Base-by-base conservation (phyloP, 768 basidiomycete genomes). In the Russula emetica region DNA sequence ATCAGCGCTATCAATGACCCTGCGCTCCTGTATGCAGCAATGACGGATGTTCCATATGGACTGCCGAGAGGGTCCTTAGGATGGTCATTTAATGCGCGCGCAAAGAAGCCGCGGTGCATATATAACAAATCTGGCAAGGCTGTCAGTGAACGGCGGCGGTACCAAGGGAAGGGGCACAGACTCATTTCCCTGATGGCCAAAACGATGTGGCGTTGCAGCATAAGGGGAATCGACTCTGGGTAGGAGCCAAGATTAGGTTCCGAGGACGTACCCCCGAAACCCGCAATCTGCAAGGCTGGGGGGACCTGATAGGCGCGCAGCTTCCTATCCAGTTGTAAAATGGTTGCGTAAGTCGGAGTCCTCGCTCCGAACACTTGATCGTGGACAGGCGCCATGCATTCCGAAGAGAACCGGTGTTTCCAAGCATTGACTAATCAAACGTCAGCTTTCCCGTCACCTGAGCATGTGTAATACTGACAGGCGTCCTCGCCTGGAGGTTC, bases 61-160 rank as follows among this genome's bases (percentile, higher is more conserved):
- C 85, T 85, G 7, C 84, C 83, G 75, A 88, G 83, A 8, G 86
- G 85, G 70, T 89, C 86, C 18, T 72, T 74, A 0, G 85, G 82
- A 61, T 74, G 80, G 61, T 87, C 86, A 66, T 84, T 84, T 61
- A 89, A 70, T 0, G 86, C 86, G 55, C 83, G 83, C 0, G 85
- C 86, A 71, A 89, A 89, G 76, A 85, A 89, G 8, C 85, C 85
- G 47, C 87, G 80, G 72, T 89, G 87, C 79, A 89, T 84, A 69
- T 88, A 88, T 67, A 88, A 84, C 36, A 50, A 57, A 16, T 64
- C 67, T 64, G 56, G 32, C 30, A 57, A 40, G 8, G n/a, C 3
- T 5, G 18, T 58, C 40, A 65, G 45, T 34, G 28, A 44, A 44
- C 20, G 36, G 30, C 42, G 55, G 58, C 38, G 18, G 22, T n/a